Base-by-base conservation (phyloP, 1,284 basidiomycete genomes). In the Melampsora abietis-canadensis region DNA sequence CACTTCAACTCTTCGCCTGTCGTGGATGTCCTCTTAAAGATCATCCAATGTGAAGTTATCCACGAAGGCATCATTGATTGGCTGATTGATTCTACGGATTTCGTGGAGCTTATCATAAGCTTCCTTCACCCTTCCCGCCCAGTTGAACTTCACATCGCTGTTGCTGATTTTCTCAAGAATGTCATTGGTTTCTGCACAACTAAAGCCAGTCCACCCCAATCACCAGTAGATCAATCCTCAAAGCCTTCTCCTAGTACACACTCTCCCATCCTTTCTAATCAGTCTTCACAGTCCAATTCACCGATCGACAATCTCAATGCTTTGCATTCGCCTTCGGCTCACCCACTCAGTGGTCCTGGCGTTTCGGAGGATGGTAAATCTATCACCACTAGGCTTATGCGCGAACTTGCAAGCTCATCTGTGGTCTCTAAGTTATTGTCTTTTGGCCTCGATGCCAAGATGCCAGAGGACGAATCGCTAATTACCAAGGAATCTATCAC, bases 181-280 rank as follows among this genome's bases (percentile, higher is more conserved):
- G 93, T 98, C 78, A 94, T 98, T 78, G 91, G 93, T 30, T 90
- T 98, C 84, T 92, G 93, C 21, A 91, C 93, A 0, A 92, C 94
- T 3, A 90, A 92, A 1, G 90, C 92, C 2, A 88, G 88, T 78
- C 83, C 48, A 79, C 83, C 80, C 76, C 79, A 78, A 31, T 30
- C 40, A 17, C 66, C 76, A 31, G 57, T 74, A 60, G 65, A 40
- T 10, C 78, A 78, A 12, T 12, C 46, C n/a, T 66, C 72, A 31
- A 76, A 48, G 21, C 67, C 21, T 17, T 72, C 76, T 62, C 75
- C 67, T 19, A 66, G 37, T 7, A n/a, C 73, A 17, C 54, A 21
- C 61, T 68, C 46, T 15, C 40, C 61, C 46, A 67, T 76, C 44
- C 46, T 77, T 19, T 31, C 80, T 82, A 82, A 77, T 34, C 80